Percentiles rank a stretch among this genome's conserved stretches.
These are phyloP conservation scores for Toxicodendron radicans DNA, from an alignment of 345 rosid genomes.

Conservation along the genomic window DNA sequence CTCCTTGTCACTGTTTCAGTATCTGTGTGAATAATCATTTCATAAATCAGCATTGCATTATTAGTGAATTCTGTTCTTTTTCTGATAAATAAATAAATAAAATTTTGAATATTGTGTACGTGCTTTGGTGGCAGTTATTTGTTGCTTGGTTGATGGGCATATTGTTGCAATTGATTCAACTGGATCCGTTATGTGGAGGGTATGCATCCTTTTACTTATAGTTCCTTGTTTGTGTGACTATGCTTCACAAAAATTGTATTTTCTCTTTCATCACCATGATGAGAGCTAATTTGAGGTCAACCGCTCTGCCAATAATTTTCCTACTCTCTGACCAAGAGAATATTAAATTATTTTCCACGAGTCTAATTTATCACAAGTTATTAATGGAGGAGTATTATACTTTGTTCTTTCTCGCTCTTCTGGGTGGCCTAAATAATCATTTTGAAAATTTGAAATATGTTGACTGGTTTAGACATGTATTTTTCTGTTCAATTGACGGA, in stretches of 20 bases:
- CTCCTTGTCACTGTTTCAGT: background rate
- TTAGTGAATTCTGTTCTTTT: background rate
- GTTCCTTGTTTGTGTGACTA: background rate
- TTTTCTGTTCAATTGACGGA: too few species aligned
- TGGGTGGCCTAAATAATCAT: too few species aligned
- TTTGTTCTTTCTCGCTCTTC: too few species aligned
- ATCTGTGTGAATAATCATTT: background rate
- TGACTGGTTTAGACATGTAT: too few species aligned
- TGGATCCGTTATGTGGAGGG: conserved; percentile 84
- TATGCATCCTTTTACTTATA: conserved; percentile 21
- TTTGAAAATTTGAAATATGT: too few species aligned
- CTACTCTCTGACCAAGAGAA: too few species aligned
- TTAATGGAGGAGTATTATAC: too few species aligned
- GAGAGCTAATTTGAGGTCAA: too few species aligned
- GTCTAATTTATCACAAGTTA: too few species aligned
- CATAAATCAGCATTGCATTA: background rate
- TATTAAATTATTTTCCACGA: too few species aligned
- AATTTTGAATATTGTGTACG: background rate
- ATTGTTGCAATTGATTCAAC: conserved; percentile 52
- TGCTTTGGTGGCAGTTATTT: conserved; percentile 59
- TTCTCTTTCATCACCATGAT: too few species aligned
- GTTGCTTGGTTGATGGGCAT: conserved; percentile 90
- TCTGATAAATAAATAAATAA: background rate
- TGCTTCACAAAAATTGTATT: background rate
- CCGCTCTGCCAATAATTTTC: too few species aligned